phyloP scores from a whole-genome alignment of 140 eudicot genomes.

The Anethum foeniculum region DNA sequence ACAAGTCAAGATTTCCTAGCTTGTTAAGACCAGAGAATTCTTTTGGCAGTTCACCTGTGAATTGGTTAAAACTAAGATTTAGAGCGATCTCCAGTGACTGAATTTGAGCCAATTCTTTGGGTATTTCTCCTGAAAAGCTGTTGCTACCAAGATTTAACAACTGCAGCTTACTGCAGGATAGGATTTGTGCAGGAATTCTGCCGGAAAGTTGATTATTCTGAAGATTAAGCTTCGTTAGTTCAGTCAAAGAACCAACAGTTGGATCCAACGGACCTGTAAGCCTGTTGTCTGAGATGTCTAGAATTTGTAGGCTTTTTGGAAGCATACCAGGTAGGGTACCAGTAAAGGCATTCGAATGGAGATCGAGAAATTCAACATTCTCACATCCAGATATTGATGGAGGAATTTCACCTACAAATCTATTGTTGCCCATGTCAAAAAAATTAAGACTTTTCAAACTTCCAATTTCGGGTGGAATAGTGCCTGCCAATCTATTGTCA shows the following conservation, averaged over 20 bases:
- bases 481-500: constrained; percentile 57
- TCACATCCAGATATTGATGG: constrained; percentile 54
- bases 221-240: constrained; percentile 65
- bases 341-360: constrained; percentile 60
- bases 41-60: constrained; percentile 62
- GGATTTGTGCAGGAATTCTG: constrained; percentile 61
- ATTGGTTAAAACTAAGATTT: constrained; percentile 72
- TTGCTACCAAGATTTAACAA: constrained; percentile 74
- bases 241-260: constrained; percentile 47
- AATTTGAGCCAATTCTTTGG: constrained; percentile 72
- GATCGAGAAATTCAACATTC: constrained; percentile 85
- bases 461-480: constrained; percentile 85
- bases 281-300: constrained; percentile 70
- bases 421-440: constrained; percentile 66
- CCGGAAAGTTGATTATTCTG: constrained; percentile 69
- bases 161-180: constrained; percentile 61
- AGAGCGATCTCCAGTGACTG: constrained; percentile 82
- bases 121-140: constrained; percentile 66
- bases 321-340: constrained; percentile 55
- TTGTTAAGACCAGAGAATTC: constrained; percentile 65
- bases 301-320: constrained; percentile 64
- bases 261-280: constrained; percentile 55
- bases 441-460: constrained; percentile 58
- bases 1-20: constrained; percentile 64
- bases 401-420: constrained; percentile 59